A percentile compares a stretch with the other conserved stretches of the same genome.
Evolutionary conservation across 2,329 filamentous ascomycete genomes (phyloP).

Genomic region (Aspergillus caelatus): DNA sequence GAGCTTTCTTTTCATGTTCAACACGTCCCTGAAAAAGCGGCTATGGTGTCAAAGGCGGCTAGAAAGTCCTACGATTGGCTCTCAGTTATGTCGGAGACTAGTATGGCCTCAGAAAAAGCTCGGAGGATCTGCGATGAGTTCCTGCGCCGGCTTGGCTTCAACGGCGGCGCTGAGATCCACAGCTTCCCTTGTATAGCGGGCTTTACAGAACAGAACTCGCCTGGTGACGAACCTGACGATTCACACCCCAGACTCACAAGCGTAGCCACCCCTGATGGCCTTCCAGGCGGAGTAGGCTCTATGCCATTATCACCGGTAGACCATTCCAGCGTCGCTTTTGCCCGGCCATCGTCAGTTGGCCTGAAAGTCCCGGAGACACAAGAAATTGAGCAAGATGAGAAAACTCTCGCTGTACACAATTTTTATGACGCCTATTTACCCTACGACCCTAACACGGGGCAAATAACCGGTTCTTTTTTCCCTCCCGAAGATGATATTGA

Average conservation of each 20-base stretch:
- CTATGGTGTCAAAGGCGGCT: slow-evolving; percentile 37
- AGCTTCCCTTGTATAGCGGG: slow-evolving; percentile 19
- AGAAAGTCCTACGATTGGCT: slow-evolving; percentile 42
- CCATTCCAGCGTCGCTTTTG: background rate
- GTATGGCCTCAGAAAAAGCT: slow-evolving; percentile 33
- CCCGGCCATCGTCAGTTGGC: background rate
- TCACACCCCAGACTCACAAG: background rate
- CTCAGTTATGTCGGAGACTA: slow-evolving; percentile 33
- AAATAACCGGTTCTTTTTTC: slow-evolving; percentile 43
- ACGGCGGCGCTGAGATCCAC: slow-evolving; percentile 33
- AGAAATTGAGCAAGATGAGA: slow-evolving; percentile 20
- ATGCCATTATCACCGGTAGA: background rate
- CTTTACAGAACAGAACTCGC: background rate
- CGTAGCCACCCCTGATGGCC: background rate
- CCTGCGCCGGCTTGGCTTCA: slow-evolving; percentile 38
- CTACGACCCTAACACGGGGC: slow-evolving; percentile 38
- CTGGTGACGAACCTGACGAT: background rate
- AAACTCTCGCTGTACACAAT: slow-evolving; percentile 17
- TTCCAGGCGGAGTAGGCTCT: background rate
- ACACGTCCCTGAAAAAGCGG: slow-evolving; percentile 46
- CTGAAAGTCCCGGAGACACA: background rate
- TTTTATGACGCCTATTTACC: slow-evolving; percentile 36
- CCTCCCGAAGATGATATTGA: slow-evolving; percentile 33
- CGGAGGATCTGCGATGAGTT: slow-evolving; percentile 41
- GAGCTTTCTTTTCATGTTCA: slow-evolving; percentile 47